Evolutionary conservation across 768 basidiomycete genomes (phyloP), one percentile per base, ranked within the genome.

Genomic region (Wakefieldia striispora): DNA sequence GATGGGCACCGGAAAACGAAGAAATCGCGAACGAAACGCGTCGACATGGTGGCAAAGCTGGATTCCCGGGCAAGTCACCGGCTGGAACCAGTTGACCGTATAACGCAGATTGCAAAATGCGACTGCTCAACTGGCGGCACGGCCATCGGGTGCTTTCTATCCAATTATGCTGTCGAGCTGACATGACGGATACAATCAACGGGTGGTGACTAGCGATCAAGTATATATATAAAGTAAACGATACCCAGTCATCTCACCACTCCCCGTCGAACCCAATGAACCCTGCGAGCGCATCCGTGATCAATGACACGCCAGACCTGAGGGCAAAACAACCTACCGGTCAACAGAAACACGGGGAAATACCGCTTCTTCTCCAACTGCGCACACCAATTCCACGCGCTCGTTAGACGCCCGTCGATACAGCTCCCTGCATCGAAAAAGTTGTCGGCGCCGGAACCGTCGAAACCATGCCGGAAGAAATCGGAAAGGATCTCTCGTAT

Each of bases 341-440:
- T 80, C 45, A 93, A 71, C 52, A 92, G 69, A 66, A 92, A 92
- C 19, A 90, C 71, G 6, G 79, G 83, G 73, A 91, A 91, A 63
- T 82, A 93, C 42, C 83, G 74, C 71, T 93, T 93, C 74, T 91
- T 93, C 74, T 92, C 91, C 56, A 93, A 66, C 40, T 75, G 77
- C 42, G 84, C 82, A 70, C 91, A 93, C 91, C 91, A 93, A 64
- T 93, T 91, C 91, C 91, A 93, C 4, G 91, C 91, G 65, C 88
- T 91, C 26, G 91, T 93, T 60, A 93, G 67, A 4, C 91, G 77
- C 12, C 90, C 90, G 59, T 92, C 90, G 57, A 92, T 91, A 57
- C 79, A 81, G 20, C 86, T 89, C 16, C 91, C 89, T 34, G 90
- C 91, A 63, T 92, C 90, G 63, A 86, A 91, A 72, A 89, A 91